A percentile compares a stretch with the other conserved stretches of the same genome.
These are phyloP conservation scores for Claviceps cyperi DNA, from an alignment of 2,329 filamentous ascomycete species.

Conservation along the genomic window DNA sequence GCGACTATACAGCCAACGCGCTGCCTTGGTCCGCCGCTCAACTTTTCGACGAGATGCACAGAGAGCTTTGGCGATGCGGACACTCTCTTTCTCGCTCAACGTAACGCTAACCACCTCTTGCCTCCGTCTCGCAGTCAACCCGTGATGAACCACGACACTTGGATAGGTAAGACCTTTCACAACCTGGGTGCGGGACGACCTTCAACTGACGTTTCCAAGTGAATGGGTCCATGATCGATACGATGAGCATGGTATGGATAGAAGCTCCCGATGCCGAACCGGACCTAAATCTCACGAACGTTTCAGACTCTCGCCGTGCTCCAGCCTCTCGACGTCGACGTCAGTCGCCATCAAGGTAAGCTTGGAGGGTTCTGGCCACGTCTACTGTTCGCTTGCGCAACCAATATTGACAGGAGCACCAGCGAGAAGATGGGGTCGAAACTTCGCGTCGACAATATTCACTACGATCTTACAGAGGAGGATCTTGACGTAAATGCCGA, in stretches of 20 bases:
- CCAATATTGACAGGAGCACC: constrained; percentile 2
- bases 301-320: constrained; percentile 24
- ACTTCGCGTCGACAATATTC: constrained; percentile 75
- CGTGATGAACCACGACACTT: constrained; percentile 51
- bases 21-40: constrained; percentile 16
- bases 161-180: constrained; percentile 43
- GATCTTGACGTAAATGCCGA: constrained; percentile 53
- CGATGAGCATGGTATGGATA: constrained; percentile 50
- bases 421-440: constrained; percentile 49
- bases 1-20: constrained; percentile 13
- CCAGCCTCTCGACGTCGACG: constrained; percentile 28
- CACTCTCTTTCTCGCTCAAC: constrained; percentile 19
- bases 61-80: constrained; percentile 16
- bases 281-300: constrained; percentile 10
- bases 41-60: constrained; percentile 16
- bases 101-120: constrained; percentile 14
- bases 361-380: neutral
- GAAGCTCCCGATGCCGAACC: neutral
- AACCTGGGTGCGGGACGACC: constrained; percentile 9
- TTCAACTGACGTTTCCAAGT: constrained; percentile 26
- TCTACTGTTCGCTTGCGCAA: neutral
- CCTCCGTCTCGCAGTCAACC: constrained; percentile 39
- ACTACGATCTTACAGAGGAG: constrained; percentile 78
- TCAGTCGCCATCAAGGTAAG: constrained; percentile 27
- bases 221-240: constrained; percentile 93